Base-by-base conservation (phyloP, 352 stramenopile species). In the Phytophthora parvispora region DNA sequence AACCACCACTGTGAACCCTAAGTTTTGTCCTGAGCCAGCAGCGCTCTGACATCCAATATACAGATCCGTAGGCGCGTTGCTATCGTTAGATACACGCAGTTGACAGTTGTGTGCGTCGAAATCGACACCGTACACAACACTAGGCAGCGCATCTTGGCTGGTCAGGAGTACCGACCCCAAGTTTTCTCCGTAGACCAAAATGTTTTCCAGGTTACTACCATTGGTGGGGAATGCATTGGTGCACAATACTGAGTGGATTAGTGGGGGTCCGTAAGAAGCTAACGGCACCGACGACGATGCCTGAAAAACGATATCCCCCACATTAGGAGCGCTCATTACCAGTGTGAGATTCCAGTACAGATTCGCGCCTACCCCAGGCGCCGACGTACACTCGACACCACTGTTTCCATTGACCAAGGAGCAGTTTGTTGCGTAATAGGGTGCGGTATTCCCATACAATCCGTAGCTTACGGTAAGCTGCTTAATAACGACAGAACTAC, bases 341-440 rank as follows among this genome's bases (percentile, higher is more conserved):
- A 91, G 62, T 27, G 72, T 79, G 20, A 91, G 49, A 45, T 75
- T 77, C 77, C 81, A 89, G 53, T 84, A 89, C 6, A 91, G 48
- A 62, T 69, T 74, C 0, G 42, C 51, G 0, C 80, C 83, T 48
- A 84, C 54, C 24, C 81, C 81, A 43, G 80, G 61, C 20, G 62
- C 69, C 22, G 83, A 74, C 2, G 60, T 64, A 38, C 83, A 91
- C n/a, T 78, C 62, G 20, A 89, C 68, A 6, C 43, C 78, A 8
- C 53, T 75, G 36, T 91, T 91, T 16, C 83, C 83, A 15, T 69
- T 72, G 47, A 83, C 69, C 18, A 91, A 48, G 2, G 31, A 69
- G 34, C 81, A 91, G 16, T 81, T 72, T 20, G 59, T 78, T 22
- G 81, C 81, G 3, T 62, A 40, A 34, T 82, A 89, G 18, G 58